These are phyloP conservation scores for Phaffia rhodozyma DNA, from an alignment of 1,284 basidiomycete genomes.

Conservation along the genomic window DNA sequence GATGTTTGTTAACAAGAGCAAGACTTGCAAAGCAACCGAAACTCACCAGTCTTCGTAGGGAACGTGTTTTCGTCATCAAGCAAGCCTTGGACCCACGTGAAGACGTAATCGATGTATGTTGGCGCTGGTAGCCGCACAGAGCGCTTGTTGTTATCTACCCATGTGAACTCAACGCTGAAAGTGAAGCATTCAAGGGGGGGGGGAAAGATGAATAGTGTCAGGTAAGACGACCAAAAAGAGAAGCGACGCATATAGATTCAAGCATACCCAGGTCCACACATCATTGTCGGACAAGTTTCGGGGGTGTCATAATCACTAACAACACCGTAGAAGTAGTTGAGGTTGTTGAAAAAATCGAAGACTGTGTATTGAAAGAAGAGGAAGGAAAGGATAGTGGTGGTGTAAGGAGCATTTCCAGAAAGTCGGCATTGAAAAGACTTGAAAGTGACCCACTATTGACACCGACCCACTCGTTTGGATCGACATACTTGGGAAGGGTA, in stretches of 20 bases:
- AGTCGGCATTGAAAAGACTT: neutral
- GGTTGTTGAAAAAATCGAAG: slow-evolving; percentile 89
- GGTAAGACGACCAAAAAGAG: slow-evolving; percentile 11
- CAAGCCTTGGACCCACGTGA: slow-evolving; percentile 94
- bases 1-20: neutral
- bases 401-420: slow-evolving; percentile 4
- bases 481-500: slow-evolving; percentile 90
- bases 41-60: slow-evolving; percentile 82
- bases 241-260: neutral
- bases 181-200: slow-evolving; percentile 5
- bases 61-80: slow-evolving; percentile 86
- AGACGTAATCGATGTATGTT: slow-evolving; percentile 97
- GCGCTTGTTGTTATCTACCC: slow-evolving; percentile 92
- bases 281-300: slow-evolving; percentile 83
- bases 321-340: slow-evolving; percentile 95
- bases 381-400: neutral
- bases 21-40: neutral
- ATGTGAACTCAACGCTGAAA: slow-evolving; percentile 82
- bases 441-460: slow-evolving; percentile 63
- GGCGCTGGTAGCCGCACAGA: slow-evolving; percentile 87
- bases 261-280: slow-evolving; percentile 71
- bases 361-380: slow-evolving; percentile 42
- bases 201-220: neutral
- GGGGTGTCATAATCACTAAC: slow-evolving; percentile 89
- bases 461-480: slow-evolving; percentile 98